phyloP scores from a whole-genome alignment of 2,329 filamentous ascomycete species.

The Trichophyton rubrum region DNA sequence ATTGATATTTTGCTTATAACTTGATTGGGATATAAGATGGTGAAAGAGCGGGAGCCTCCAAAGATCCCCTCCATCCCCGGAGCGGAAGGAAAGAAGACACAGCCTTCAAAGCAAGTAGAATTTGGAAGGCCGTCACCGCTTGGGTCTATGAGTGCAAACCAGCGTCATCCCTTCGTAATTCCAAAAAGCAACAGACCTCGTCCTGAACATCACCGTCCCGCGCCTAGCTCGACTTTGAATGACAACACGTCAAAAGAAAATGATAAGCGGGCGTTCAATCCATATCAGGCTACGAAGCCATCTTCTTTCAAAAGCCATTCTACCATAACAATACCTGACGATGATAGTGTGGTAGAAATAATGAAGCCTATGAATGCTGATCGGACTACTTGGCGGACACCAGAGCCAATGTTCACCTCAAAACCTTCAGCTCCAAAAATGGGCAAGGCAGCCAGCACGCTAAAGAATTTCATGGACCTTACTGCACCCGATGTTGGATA shows the following conservation, averaged over 20 bases:
- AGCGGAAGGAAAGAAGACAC: conserved; percentile 24
- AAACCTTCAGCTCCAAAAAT: conserved; percentile 28
- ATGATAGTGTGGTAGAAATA: conserved; percentile 33
- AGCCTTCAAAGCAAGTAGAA: conserved; percentile 33
- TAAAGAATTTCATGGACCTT: conserved; percentile 39
- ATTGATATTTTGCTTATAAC: too few relatives aligned
- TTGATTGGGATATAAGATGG: conserved; percentile 29
- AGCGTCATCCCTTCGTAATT: conserved; percentile 39
- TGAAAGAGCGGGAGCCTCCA: conserved; percentile 39
- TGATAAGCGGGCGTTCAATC: conserved; percentile 24
- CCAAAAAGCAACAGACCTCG: conserved; percentile 38
- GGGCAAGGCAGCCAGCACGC: conserved; percentile 32
- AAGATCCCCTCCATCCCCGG: conserved; percentile 26
- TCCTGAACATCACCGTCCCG: conserved; percentile 38
- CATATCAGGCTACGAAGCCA: conserved; percentile 29
- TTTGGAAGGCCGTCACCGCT: conserved; percentile 50
- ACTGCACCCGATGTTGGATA: conserved; percentile 35
- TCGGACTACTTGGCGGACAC: conserved; percentile 38
- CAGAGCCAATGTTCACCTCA: conserved; percentile 43
- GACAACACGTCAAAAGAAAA: conserved; percentile 5
- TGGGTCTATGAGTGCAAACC: conserved; percentile 23
- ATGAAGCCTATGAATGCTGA: conserved; percentile 38
- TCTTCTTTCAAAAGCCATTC: conserved; percentile 26
- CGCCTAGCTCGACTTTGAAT: neutral
- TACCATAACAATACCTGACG: conserved; percentile 16